Percentiles rank a stretch among this genome's conserved stretches.
Evolutionary conservation across 305 asterid genomes (phyloP).

Genomic region (Caryopteris hybrid): DNA sequence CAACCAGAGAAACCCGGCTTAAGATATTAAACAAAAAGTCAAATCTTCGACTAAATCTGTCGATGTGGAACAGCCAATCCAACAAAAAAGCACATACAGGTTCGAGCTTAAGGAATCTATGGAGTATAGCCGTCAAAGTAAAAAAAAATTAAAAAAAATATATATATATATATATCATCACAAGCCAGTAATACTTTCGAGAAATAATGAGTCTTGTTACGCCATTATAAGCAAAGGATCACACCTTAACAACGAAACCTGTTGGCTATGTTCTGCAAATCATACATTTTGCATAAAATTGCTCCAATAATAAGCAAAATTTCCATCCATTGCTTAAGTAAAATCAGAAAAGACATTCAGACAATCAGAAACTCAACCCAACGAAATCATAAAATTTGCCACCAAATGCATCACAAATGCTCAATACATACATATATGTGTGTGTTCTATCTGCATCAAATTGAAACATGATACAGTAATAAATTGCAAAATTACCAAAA

Average conservation of each 20-base stretch:
- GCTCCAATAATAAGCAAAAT: neutral
- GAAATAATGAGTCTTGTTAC: neutral
- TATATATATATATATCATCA: no score
- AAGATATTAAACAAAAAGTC: neutral
- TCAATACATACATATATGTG: neutral
- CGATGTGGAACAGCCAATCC: neutral
- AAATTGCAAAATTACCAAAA: neutral
- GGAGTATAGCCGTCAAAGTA: no score
- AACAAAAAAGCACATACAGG: neutral
- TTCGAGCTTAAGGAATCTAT: no score
- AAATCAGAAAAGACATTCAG: neutral
- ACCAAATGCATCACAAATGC: constrained; percentile 9
- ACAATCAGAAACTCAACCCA: neutral
- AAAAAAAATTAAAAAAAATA: no score
- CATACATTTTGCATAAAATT: constrained; percentile 8
- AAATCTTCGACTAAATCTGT: neutral
- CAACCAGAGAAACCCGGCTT: neutral
- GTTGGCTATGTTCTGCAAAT: neutral
- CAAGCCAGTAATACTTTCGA: no score
- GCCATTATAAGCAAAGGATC: neutral
- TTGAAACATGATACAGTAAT: neutral
- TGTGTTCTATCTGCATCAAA: neutral
- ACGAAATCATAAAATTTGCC: neutral
- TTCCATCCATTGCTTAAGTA: neutral
- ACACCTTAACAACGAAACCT: neutral